Percentiles rank a stretch among this genome's conserved stretches.
These are phyloP conservation scores for Melastoma malabathricum DNA, from an alignment of 345 rosid species.

Conservation along the genomic window DNA sequence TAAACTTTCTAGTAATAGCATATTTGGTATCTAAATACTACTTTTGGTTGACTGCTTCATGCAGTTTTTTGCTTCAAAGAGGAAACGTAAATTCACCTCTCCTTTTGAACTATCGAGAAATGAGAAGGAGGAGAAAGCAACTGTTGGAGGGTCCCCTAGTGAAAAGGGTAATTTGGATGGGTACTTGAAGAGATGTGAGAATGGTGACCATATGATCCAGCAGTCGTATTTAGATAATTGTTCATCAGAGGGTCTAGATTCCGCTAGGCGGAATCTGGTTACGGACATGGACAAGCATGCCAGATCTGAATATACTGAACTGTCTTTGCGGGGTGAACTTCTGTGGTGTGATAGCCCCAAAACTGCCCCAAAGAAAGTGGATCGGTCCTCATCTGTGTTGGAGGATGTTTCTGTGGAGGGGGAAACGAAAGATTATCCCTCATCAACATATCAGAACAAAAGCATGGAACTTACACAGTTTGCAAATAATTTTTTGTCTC, in stretches of 20 bases:
- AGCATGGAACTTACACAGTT: slow-evolving; percentile 54
- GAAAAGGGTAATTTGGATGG: slow-evolving; percentile 56
- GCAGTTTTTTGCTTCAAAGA: slow-evolving; percentile 59
- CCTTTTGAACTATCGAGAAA: slow-evolving; percentile 45
- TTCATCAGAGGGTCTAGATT: slow-evolving; percentile 23
- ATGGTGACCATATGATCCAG: slow-evolving; percentile 12
- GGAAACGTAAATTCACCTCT: slow-evolving; percentile 56
- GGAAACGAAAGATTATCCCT: slow-evolving; percentile 13
- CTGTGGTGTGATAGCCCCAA: slow-evolving; percentile 12
- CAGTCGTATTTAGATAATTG: slow-evolving; percentile 8
- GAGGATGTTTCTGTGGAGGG: slow-evolving; percentile 16
- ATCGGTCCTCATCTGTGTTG: slow-evolving; percentile 22
- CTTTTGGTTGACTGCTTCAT: neutral
- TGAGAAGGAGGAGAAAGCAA: slow-evolving; percentile 35
- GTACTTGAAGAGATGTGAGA: slow-evolving; percentile 44
- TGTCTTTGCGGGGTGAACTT: slow-evolving; percentile 11
- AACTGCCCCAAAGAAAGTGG: slow-evolving; percentile 18
- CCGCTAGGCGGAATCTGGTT: slow-evolving; percentile 31
- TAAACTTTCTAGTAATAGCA: no score
- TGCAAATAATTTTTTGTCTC: slow-evolving; percentile 69
- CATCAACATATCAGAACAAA: slow-evolving; percentile 16
- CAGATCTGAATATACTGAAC: slow-evolving; percentile 16
- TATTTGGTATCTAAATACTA: no score
- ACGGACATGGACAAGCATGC: slow-evolving; percentile 23
- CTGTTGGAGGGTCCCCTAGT: slow-evolving; percentile 46